A percentile compares a stretch with the other conserved stretches of the same genome.
Conservation (phyloP, 805 yeast species). For the Cyberlindnera sargentensis region DNA sequence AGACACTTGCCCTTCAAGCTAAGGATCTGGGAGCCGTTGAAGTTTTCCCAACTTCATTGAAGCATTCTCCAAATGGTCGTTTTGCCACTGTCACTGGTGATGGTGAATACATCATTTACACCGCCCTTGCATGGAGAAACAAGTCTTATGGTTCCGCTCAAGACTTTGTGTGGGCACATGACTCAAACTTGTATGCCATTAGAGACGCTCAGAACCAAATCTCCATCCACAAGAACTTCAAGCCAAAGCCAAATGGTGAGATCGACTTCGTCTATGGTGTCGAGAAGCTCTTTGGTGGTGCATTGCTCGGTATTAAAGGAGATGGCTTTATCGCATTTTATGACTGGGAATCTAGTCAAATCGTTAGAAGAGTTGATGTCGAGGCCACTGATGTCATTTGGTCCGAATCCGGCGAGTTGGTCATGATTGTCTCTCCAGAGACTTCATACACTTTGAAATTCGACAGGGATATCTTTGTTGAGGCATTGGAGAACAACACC, state of each 20-base stretch:
- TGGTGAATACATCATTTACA: slow-evolving; percentile 93
- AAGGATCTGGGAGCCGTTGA: slow-evolving; percentile 95
- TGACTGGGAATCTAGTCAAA: slow-evolving; percentile 85
- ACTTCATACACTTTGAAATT: slow-evolving; percentile 73
- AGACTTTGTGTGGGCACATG: slow-evolving; percentile 94
- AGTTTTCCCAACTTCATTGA: slow-evolving; percentile 78
- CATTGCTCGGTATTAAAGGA: slow-evolving; percentile 78
- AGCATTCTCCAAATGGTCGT: slow-evolving; percentile 96
- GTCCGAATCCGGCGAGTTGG: slow-evolving; percentile 90
- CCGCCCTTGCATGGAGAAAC: slow-evolving; percentile 97
- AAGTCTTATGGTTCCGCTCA: slow-evolving; percentile 85
- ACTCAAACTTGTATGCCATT: slow-evolving; percentile 80
- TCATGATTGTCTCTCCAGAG: slow-evolving; percentile 65
- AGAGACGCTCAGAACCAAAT: slow-evolving; percentile 63
- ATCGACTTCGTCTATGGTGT: slow-evolving; percentile 65
- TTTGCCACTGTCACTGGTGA: slow-evolving; percentile 97
- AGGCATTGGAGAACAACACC: slow-evolving; percentile 50
- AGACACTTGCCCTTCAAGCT: slow-evolving; percentile 62
- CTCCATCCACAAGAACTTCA: slow-evolving; percentile 75
- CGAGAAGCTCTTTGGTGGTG: slow-evolving; percentile 81
- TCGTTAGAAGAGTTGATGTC: slow-evolving; percentile 86
- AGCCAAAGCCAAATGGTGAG: slow-evolving; percentile 58
- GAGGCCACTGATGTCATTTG: slow-evolving; percentile 77
- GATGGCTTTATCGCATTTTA: slow-evolving; percentile 82
- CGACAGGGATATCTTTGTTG: slow-evolving; percentile 58